Evolutionary conservation across 805 yeast genomes (phyloP), one percentile per base, ranked within the genome.

Genomic region (Saccharomycopsis schoenii): DNA sequence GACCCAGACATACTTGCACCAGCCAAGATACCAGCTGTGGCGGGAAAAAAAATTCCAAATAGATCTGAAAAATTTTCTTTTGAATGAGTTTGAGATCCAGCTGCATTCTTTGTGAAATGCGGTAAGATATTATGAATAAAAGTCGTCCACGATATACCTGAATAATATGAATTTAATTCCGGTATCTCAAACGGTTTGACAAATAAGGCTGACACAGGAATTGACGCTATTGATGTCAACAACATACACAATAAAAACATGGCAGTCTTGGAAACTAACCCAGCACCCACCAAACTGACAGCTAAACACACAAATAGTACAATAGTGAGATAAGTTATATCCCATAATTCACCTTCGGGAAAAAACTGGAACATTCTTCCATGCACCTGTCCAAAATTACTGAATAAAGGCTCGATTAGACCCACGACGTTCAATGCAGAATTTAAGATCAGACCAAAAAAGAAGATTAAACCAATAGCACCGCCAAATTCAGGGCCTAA

Each of bases 1-100:
- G 91, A 97, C 19, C 99, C 98, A 50, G 97, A 90, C 99, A 94
- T 94, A 25, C 96, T 88, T 1, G 99, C 97, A 17, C 99, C 99
- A 1, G 99, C 98, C 72, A 94, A 86, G 34, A 94, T 92, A 61
- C 99, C 99, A 6, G 98, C 97, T 0, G 99, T 93, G 0, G 99
- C 97, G 11, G 99, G 97, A 76, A 94, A 94, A 71, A 94, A 90
- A 55, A 94, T 89, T 2, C 98, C 98, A 80, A 94, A 94, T 65
- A 96, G 73, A 70, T 88, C 87, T 60, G 85, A 83, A 69, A 93
- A 90, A 0, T 85, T 89, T 70, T 93, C 98, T 15, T 79, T 83
- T 0, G 74, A 73, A 9, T 71, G 66, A 29, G 79, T 65, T 36
- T 85, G 83, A 3, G 96, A 89, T 0, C 98, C 99, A 4, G 97